A percentile compares a stretch with the other conserved stretches of the same genome.
These are phyloP conservation scores for Cucurbita moschata DNA, from an alignment of 306 rosid species.

Conservation along the genomic window DNA sequence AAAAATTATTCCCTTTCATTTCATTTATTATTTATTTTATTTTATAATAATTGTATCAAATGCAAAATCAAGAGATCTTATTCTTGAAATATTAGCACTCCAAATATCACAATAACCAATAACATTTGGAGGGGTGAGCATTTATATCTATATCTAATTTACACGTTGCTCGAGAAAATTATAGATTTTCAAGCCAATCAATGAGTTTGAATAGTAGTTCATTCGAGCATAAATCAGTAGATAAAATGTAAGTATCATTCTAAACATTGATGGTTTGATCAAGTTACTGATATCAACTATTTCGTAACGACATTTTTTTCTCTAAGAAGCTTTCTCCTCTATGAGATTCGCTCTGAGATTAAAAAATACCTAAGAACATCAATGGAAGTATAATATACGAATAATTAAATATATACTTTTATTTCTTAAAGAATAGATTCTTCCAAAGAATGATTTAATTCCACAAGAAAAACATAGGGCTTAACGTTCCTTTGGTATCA, in stretches of 20 bases:
- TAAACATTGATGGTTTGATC: no score
- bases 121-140: no score
- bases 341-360: no score
- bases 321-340: no score
- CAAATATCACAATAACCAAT: not conserved
- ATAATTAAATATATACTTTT: not conserved
- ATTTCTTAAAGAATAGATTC: not conserved
- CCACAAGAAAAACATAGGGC: not conserved
- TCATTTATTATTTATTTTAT: not conserved
- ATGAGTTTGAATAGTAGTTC: no score
- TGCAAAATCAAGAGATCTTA: not conserved
- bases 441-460: not conserved
- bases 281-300: no score
- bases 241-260: no score
- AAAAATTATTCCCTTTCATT: not conserved
- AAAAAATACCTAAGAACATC: no score
- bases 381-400: not conserved
- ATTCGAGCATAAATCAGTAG: no score
- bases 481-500: not conserved
- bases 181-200: no score
- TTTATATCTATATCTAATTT: not conserved
- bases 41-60: no score
- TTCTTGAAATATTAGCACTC: not conserved
- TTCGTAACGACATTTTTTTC: no score
- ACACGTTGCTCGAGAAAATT: not conserved